Conservation (phyloP, 768 basidiomycete genomes). For the Podaxis rugospora region DNA sequence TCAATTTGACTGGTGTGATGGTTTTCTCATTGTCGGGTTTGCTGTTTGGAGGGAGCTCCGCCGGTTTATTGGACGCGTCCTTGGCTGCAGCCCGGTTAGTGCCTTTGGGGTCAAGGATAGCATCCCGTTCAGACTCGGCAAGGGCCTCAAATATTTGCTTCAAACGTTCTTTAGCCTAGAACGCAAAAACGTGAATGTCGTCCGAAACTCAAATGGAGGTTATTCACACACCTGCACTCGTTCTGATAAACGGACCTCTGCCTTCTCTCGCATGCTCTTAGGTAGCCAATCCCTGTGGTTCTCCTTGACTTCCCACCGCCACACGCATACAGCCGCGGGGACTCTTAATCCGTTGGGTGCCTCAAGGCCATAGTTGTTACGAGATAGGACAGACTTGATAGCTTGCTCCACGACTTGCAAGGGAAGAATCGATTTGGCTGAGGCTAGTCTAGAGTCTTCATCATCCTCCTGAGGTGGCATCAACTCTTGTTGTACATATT, state of each 20-base stretch:
- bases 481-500: slow-evolving; percentile 65
- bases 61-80: slow-evolving; percentile 23
- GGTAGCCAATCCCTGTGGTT: slow-evolving; percentile 60
- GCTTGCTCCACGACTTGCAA: slow-evolving; percentile 58
- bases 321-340: slow-evolving; percentile 64
- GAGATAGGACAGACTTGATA: slow-evolving; percentile 57
- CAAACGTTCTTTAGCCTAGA: slow-evolving; percentile 57
- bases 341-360: slow-evolving; percentile 42
- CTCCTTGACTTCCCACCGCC: slow-evolving; percentile 84
- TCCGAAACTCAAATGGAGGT: neutral
- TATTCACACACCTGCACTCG: slow-evolving; percentile 50
- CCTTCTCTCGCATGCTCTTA: slow-evolving; percentile 58
- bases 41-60: neutral
- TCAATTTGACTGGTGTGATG: neutral
- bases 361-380: slow-evolving; percentile 82
- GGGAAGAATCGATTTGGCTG: slow-evolving; percentile 36
- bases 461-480: slow-evolving; percentile 62
- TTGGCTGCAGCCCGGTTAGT: slow-evolving; percentile 29
- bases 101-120: slow-evolving; percentile 51
- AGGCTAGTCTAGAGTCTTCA: slow-evolving; percentile 32
- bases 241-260: slow-evolving; percentile 56
- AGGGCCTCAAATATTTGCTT: slow-evolving; percentile 51
- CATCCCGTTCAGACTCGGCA: slow-evolving; percentile 49
- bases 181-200: neutral
- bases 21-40: slow-evolving; percentile 1